Percentiles rank a stretch among this genome's conserved stretches.
These are phyloP conservation scores for Poa annua DNA, from an alignment of 176 grass and related monocot species.

Conservation along the genomic window DNA sequence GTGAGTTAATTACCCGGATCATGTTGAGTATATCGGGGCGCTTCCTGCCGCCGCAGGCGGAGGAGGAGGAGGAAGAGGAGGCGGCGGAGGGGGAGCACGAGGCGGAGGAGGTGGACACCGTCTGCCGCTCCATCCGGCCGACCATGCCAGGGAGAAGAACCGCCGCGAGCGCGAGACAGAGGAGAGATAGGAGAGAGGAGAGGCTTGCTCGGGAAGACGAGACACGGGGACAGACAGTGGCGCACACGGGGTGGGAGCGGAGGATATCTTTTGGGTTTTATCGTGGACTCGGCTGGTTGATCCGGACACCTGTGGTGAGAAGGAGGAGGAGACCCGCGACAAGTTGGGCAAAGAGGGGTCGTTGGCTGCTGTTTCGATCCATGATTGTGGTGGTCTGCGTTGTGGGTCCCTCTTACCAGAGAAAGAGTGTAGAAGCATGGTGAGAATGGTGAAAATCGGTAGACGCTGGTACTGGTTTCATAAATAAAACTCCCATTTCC, in stretches of 20 bases:
- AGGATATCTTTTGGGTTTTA: conserved; percentile 44
- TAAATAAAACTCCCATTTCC: no score
- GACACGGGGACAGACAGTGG: background rate
- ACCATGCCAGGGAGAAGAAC: conserved; percentile 41
- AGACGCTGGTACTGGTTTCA: no score
- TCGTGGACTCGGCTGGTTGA: background rate
- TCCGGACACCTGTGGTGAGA: conserved; percentile 44
- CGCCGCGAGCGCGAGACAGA: background rate
- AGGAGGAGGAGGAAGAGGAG: background rate
- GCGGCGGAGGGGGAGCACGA: conserved; percentile 46
- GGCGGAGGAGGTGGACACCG: conserved; percentile 51
- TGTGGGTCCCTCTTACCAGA: background rate
- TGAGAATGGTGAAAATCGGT: no score
- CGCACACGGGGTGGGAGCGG: background rate
- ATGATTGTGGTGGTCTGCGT: conserved; percentile 23
- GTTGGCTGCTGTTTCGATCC: conserved; percentile 21
- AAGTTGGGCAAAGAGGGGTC: background rate
- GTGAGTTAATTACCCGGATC: conserved; percentile 47
- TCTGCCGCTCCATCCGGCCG: conserved; percentile 58
- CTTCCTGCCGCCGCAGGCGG: conserved; percentile 45
- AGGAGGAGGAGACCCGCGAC: no score
- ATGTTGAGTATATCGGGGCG: conserved; percentile 58
- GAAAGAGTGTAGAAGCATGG: background rate
- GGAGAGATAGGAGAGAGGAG: background rate
- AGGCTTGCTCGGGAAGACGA: conserved; percentile 19